Conservation (phyloP, 2,329 filamentous ascomycete species). For the Teratosphaeria zuluensis region DNA sequence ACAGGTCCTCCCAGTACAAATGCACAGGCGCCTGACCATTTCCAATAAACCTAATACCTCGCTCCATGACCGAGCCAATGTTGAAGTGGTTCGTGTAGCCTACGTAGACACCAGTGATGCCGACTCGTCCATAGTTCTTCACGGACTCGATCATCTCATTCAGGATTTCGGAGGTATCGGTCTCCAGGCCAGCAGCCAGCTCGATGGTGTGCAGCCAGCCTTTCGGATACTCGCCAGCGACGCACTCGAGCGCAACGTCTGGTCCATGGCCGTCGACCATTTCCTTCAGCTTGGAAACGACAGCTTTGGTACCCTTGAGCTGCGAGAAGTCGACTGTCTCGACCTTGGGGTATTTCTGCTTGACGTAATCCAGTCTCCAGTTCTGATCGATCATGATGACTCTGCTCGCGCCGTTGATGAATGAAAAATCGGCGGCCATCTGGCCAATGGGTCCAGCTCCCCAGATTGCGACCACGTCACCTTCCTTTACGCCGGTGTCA, state of each 20-base stretch:
- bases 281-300: constrained; percentile 64
- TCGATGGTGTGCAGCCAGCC: constrained; percentile 53
- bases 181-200: constrained; percentile 59
- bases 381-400: constrained; percentile 74
- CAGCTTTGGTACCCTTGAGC: constrained; percentile 48
- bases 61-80: constrained; percentile 75
- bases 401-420: constrained; percentile 62
- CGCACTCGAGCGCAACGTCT: constrained; percentile 60
- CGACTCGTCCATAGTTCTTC: constrained; percentile 60
- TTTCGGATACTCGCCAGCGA: constrained; percentile 54
- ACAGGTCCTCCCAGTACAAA: constrained; percentile 72
- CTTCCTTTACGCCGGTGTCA: constrained; percentile 69
- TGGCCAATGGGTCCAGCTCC: constrained; percentile 81
- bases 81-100: constrained; percentile 71
- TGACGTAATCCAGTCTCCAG: constrained; percentile 59
- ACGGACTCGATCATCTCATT: constrained; percentile 74
- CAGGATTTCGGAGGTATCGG: constrained; percentile 70
- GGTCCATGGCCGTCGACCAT: constrained; percentile 60
- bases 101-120: constrained; percentile 64
- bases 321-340: constrained; percentile 62
- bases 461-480: constrained; percentile 73
- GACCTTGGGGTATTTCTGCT: constrained; percentile 54
- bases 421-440: constrained; percentile 59
- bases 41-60: constrained; percentile 68
- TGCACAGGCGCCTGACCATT: constrained; percentile 66